These are phyloP conservation scores for Amyloporia xantha DNA, from an alignment of 768 basidiomycete species.

Conservation along the genomic window DNA sequence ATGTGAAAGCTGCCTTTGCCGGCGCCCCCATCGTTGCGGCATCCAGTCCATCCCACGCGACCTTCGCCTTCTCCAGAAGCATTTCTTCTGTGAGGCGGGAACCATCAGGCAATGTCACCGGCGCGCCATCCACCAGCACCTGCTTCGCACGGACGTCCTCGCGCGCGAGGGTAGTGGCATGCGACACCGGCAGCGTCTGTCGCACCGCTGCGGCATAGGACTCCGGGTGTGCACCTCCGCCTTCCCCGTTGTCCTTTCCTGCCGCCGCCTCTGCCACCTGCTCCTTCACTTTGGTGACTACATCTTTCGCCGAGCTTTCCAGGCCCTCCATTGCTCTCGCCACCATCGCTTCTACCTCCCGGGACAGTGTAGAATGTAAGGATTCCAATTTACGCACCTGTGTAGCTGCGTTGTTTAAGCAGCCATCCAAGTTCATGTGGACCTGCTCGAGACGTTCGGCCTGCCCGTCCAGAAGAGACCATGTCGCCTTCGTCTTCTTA, in stretches of 20 bases:
- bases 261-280: not conserved
- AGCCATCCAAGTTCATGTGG: not conserved
- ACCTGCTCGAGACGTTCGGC: not conserved
- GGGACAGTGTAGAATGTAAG: not conserved
- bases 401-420: not conserved
- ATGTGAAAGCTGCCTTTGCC: not conserved
- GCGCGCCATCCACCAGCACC: not conserved
- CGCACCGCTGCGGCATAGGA: not conserved
- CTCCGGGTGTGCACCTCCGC: not conserved
- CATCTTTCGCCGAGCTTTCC: not conserved
- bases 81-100: constrained; percentile 8
- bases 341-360: not conserved
- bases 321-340: not conserved
- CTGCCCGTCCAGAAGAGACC: not conserved
- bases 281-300: not conserved
- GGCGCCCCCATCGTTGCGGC: not conserved
- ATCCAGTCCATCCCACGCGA: constrained; percentile 5
- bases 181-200: not conserved
- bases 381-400: not conserved
- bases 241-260: not conserved
- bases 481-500: not conserved
- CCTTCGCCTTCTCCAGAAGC: constrained; percentile 11
- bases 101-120: not conserved
- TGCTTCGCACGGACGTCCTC: not conserved
- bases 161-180: not conserved